phyloP scores from a whole-genome alignment of 129 eudicot species.

The Flaveria ramosissima region DNA sequence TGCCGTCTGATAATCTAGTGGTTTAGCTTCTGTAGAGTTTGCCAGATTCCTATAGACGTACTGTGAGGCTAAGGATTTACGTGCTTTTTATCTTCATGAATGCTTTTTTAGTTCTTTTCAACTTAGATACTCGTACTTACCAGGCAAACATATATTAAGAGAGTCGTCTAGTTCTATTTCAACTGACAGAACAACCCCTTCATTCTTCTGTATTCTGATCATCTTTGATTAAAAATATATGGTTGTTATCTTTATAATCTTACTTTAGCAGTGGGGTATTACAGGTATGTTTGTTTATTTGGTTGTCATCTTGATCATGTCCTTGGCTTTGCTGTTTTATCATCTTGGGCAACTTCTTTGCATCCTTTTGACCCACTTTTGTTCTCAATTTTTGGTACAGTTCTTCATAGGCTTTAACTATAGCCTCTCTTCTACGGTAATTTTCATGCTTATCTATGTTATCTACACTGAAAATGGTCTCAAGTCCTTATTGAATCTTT shows the following conservation, averaged over 20 bases:
- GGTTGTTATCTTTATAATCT: background rate
- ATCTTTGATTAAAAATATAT: slow-evolving; percentile 1
- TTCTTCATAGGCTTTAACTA: background rate
- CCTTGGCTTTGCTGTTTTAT: background rate
- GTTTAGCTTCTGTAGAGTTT: background rate
- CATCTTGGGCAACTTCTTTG: background rate
- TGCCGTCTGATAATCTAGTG: background rate
- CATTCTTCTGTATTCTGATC: background rate
- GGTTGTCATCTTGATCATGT: background rate
- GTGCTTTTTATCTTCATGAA: background rate
- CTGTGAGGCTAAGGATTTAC: background rate
- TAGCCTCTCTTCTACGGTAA: background rate
- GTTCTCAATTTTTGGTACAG: background rate
- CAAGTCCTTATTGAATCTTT: background rate
- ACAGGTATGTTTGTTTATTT: background rate
- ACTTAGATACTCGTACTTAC: background rate
- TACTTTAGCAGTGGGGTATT: background rate
- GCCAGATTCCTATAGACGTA: background rate
- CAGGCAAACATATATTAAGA: background rate
- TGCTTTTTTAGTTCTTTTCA: background rate
- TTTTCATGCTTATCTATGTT: background rate
- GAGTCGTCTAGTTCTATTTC: background rate
- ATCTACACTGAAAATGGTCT: background rate
- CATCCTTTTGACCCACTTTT: background rate
- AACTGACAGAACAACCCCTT: background rate